Evolutionary conservation across 768 basidiomycete genomes (phyloP), one percentile per base, ranked within the genome.

Genomic region (Clitopilus passeckerianus): DNA sequence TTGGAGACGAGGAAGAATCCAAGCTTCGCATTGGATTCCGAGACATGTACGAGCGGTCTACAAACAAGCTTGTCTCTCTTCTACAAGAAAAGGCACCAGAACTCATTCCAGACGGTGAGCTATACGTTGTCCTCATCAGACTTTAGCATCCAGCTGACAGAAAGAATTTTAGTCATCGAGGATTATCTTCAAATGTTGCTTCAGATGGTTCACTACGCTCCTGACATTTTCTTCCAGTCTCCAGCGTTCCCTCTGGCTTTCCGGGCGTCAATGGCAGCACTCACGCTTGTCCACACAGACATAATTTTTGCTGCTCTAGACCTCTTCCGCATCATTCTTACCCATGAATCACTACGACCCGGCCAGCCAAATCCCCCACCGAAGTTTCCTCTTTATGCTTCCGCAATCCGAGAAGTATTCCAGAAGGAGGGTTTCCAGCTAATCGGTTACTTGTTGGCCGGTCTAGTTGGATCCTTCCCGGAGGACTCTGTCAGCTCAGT

Each of bases 21-120:
- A 68, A 72, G 50, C 67, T 97, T 27, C 83, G 83, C 34, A 72
- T 67, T 6, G 75, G 89, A 6, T 82, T 93, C 62, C 75, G 78
- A 57, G 78, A 80, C 18, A 70, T 90, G 35, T 94, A 89, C 66
- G 94, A 96, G 66, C 77, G 82, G 43, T 82, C 87, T 12, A 96
- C 91, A 16, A 79, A 77, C 59, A 90, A 90, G 67, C 68, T 94
- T 3, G 82, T 88, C 12, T 71, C 77, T 50, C 63, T 95, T 50
- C 70, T 98, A 57, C 86, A 89, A 64, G 73, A 80, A 23, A 89
- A 90, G 65, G 70, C 80, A 6, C 85, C 92, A 16, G 75, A 82
- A 24, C 87, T 90, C 58, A 81, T 97, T 35, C 93, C 95, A 35
- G 97, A 98, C 74, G 87, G 97, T 98, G 66, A 68, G 90, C 69